These are phyloP conservation scores for Emmonsiellopsis sp. DNA, from an alignment of 2,329 filamentous ascomycete genomes.

Conservation along the genomic window DNA sequence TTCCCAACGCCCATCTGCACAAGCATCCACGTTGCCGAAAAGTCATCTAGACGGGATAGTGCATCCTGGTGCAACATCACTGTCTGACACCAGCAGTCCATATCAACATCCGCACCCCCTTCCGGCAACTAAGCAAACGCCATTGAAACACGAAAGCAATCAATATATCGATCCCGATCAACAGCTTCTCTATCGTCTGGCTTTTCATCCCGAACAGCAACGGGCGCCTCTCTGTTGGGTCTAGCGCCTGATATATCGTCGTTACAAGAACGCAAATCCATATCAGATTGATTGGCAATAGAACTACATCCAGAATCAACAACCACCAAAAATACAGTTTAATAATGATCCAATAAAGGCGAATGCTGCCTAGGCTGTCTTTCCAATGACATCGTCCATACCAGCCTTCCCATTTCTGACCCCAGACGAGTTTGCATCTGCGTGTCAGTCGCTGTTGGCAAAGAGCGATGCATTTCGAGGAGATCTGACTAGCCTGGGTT, in stretches of 20 bases:
- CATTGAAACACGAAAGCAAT: too few species aligned
- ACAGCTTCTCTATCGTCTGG: too few species aligned
- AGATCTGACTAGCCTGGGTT: background rate
- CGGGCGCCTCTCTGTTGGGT: too few species aligned
- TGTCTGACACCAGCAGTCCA: too few species aligned
- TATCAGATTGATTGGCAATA: background rate
- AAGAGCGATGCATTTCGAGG: background rate
- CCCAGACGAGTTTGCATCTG: conserved; percentile 3
- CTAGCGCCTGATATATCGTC: too few species aligned
- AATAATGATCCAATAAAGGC: background rate
- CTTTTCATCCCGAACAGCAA: too few species aligned
- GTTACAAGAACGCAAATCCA: too few species aligned
- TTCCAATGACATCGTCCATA: background rate
- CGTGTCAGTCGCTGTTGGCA: conserved; percentile 2
- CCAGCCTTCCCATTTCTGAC: conserved; percentile 5
- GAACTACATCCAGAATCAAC: background rate
- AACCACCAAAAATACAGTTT: background rate
- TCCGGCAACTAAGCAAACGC: too few species aligned
- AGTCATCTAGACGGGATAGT: background rate
- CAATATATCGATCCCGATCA: too few species aligned
- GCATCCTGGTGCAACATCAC: background rate
- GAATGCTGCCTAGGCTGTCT: background rate
- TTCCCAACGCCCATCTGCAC: background rate
- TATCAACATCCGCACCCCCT: too few species aligned
- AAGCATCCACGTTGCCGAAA: too few species aligned